Evolutionary conservation across 345 rosid species (phyloP), one percentile per base, ranked within the genome.

Genomic region (Murraya paniculata): DNA sequence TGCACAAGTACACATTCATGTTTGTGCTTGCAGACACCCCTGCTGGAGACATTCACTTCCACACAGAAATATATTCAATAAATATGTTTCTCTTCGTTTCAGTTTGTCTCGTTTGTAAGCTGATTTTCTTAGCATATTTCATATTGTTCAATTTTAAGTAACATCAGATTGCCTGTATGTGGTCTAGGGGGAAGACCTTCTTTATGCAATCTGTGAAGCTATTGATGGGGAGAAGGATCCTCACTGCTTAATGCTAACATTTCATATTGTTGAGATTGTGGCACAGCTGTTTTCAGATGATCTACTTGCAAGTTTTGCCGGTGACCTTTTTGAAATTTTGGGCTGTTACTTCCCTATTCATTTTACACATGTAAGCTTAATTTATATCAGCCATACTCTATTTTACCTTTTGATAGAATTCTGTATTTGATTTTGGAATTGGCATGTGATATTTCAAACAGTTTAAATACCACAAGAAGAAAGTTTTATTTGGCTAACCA

Each of bases 191-290:
- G 81, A 87, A 68, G 76, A 79, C 35, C 82, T 92, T 82, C 81
- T 92, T 70, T 89, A 84, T 79, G 92, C 90, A 76, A 74, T 88
- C 71, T 88, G 91, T 73, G 95, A 89, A 89, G 91, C 92, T 82
- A 78, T 94, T 71, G 98, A 92, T 74, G 94, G 85, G 78, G 99
- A 95, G 87, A 93, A 88, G 84, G 98, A 95, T 87, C 99, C 99
- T 55, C 89, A 87, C 27, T 95, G 99, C 83, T 82, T 94, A 86
- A 71, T 91, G 84, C 84, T 90, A 68, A 87, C 92, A 71, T 95
- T 95, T 88, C 92, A 88, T 84, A 89, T 94, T 80, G 83, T 94
- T 59, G 91, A 91, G 89, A 76, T 88, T 78, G 80, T 89, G 84
- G 89, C 83, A 62, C 87, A 41, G 78, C 77, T 89, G 71, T 91